Evolutionary conservation across 495 filamentous ascomycete genomes (phyloP).

Genomic region (Penicillium ochrochloron): DNA sequence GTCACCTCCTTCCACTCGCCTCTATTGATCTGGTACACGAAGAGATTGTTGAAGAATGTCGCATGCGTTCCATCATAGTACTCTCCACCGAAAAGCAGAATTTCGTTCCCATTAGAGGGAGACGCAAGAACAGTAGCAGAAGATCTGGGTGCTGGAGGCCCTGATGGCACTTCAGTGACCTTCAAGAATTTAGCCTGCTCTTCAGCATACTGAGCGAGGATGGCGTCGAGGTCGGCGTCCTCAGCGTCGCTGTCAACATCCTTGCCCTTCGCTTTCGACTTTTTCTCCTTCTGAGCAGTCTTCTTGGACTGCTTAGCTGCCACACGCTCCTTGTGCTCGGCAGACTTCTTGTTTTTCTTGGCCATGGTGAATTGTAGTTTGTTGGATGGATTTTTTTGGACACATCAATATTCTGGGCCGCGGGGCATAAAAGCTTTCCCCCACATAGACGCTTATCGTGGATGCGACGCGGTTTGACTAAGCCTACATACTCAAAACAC

Average conservation of each 20-base stretch:
- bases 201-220: constrained; percentile 85
- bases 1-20: constrained; percentile 90
- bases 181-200: constrained; percentile 92
- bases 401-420: constrained; percentile 20
- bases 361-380: constrained; percentile 40
- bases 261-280: constrained; percentile 59
- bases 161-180: constrained; percentile 79
- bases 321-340: constrained; percentile 59
- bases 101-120: constrained; percentile 81
- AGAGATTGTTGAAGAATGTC: constrained; percentile 73
- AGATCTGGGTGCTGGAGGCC: constrained; percentile 76
- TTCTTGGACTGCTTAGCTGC: constrained; percentile 63
- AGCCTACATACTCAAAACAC: not conserved
- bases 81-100: constrained; percentile 90
- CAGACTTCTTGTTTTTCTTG: constrained; percentile 59
- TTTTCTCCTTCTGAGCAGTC: constrained; percentile 76
- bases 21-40: constrained; percentile 83
- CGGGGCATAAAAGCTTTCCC: constrained; percentile 37
- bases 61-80: constrained; percentile 68
- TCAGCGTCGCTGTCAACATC: constrained; percentile 80
- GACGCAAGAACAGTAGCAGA: constrained; percentile 82
- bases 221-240: constrained; percentile 93
- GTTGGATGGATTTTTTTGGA: constrained; percentile 15
- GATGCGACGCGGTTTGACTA: not conserved
- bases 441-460: constrained; percentile 20